Evolutionary conservation across 768 basidiomycete genomes (phyloP).

Genomic region (Panellus pusillus): DNA sequence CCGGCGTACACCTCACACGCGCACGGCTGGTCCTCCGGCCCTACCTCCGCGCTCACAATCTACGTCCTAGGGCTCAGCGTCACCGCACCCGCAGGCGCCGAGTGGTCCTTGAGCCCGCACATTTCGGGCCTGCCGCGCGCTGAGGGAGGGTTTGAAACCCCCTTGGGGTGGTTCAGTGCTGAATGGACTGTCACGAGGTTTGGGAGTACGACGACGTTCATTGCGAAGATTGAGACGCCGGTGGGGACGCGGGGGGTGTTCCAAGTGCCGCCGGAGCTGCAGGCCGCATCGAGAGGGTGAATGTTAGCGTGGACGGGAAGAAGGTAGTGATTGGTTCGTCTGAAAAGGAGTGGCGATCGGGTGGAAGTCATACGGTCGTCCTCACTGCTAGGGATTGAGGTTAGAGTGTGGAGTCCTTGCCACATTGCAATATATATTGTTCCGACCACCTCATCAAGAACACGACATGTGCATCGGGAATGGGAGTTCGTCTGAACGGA

Average conservation of each 20-base stretch:
- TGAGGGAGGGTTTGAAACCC: constrained; percentile 54
- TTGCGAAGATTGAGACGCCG: constrained; percentile 29
- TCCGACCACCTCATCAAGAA: too few species aligned
- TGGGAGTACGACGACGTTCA: constrained; percentile 19
- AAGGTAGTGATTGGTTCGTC: not conserved
- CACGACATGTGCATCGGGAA: too few species aligned
- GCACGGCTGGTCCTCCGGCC: constrained; percentile 61
- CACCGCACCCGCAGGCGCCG: constrained; percentile 45
- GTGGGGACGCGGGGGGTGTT: constrained; percentile 32
- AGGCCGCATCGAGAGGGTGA: not conserved
- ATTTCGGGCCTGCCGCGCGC: constrained; percentile 38
- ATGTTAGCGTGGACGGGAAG: constrained; percentile 22
- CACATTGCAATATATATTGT: too few species aligned
- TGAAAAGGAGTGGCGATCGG: not conserved
- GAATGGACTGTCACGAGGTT: constrained; percentile 35
- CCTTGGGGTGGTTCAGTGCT: constrained; percentile 51
- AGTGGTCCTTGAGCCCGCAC: constrained; percentile 51
- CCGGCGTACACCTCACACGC: constrained; percentile 59
- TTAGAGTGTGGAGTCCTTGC: too few species aligned
- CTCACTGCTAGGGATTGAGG: not conserved
- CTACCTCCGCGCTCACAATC: constrained; percentile 56
- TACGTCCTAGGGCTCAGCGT: constrained; percentile 56
- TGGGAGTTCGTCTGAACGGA: too few species aligned
- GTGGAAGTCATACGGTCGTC: constrained; percentile 2
- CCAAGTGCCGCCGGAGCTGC: constrained; percentile 23